Evolutionary conservation across 2,329 filamentous ascomycete genomes (phyloP).

Genomic region (Calonectria crousiana): DNA sequence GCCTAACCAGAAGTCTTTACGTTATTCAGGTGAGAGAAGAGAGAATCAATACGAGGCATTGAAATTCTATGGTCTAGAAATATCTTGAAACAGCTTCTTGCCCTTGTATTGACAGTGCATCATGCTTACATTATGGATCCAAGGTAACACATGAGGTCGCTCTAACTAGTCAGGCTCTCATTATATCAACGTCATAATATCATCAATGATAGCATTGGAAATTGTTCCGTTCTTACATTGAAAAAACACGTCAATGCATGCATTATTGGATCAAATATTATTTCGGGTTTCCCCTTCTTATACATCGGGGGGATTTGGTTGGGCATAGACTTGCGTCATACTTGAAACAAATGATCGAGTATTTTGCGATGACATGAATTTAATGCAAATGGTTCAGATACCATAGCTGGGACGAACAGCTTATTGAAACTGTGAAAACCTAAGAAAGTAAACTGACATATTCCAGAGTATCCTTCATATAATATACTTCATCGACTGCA

Average conservation of each 20-base stretch:
- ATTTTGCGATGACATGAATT: neutral
- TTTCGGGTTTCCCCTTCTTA: neutral
- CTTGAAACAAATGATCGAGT: neutral
- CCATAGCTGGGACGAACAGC: neutral
- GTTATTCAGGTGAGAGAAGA: neutral
- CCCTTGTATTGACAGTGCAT: neutral
- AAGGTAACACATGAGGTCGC: neutral
- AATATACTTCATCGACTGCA: neutral
- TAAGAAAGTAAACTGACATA: neutral
- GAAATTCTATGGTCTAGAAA: neutral
- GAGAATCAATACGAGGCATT: neutral
- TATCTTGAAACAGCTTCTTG: neutral
- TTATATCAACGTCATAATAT: neutral
- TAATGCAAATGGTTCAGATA: neutral
- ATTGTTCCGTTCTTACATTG: neutral
- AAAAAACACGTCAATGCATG: neutral
- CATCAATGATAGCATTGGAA: neutral
- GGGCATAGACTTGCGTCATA: neutral
- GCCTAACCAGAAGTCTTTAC: neutral
- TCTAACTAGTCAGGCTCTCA: too few relatives aligned
- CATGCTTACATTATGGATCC: neutral
- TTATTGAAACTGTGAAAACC: neutral
- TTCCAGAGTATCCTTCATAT: neutral
- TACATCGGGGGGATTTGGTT: neutral
- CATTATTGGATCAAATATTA: neutral